Percentiles rank a stretch among this genome's conserved stretches.
These are phyloP conservation scores for Carnegiea gigantea DNA, from an alignment of 179 eudicot genomes.

Conservation along the genomic window DNA sequence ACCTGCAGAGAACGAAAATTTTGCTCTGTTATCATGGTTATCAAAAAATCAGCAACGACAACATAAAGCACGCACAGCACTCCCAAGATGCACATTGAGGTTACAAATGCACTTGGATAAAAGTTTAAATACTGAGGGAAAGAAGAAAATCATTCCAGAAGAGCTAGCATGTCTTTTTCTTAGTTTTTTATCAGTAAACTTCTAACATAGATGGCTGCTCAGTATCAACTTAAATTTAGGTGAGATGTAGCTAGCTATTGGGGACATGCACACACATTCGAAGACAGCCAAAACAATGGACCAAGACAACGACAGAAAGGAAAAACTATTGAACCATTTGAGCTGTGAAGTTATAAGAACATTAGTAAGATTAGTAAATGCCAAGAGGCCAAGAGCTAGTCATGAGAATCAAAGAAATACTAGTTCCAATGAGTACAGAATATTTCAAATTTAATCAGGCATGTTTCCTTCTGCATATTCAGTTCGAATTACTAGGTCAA, in stretches of 20 bases:
- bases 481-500: too few relatives aligned
- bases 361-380: too few relatives aligned
- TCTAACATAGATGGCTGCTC: not conserved
- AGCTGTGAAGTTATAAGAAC: too few relatives aligned
- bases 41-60: not conserved
- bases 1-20: slow-evolving; percentile 54
- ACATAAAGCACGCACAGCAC: not conserved
- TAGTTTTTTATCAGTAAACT: not conserved
- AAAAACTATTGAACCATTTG: too few relatives aligned
- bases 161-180: not conserved
- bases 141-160: not conserved
- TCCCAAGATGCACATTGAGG: not conserved
- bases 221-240: not conserved
- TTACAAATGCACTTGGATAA: slow-evolving; percentile 4
- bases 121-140: not conserved
- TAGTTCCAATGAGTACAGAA: not conserved
- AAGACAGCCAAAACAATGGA: not conserved
- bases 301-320: not conserved
- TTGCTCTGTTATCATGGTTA: not conserved
- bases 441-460: not conserved
- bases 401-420: not conserved
- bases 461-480: not conserved
- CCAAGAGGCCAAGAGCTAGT: too few relatives aligned
- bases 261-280: not conserved
- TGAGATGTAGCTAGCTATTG: not conserved